Evolutionary conservation across 1,139 yeast species (phyloP).

Genomic region (Candida sp.): DNA sequence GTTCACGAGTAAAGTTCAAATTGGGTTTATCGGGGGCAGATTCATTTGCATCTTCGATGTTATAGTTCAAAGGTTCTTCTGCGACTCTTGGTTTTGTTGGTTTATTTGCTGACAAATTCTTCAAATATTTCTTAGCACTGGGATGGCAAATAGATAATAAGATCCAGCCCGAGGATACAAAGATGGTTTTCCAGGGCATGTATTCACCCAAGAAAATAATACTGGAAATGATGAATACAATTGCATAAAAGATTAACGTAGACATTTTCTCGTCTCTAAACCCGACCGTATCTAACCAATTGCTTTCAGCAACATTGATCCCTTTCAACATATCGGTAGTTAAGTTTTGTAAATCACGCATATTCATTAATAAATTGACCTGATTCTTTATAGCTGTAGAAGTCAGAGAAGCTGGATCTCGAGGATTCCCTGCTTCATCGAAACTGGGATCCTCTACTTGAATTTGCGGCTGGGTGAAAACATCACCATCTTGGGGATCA

Average conservation of each 20-base stretch:
- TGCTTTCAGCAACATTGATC: conserved; percentile 51
- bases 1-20: conserved; percentile 36
- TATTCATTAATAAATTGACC: conserved; percentile 46
- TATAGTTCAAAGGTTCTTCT: conserved; percentile 3
- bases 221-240: conserved; percentile 28
- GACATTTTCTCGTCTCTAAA: conserved; percentile 70
- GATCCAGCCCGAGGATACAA: conserved; percentile 57
- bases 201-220: conserved; percentile 55
- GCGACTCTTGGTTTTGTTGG: conserved; percentile 1
- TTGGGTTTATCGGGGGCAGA: not conserved
- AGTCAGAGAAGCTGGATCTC: conserved; percentile 1
- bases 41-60: not conserved
- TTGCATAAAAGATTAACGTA: conserved; percentile 47
- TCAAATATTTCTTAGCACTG: conserved; percentile 33
- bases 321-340: conserved; percentile 53
- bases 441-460: conserved; percentile 2
- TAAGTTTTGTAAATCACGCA: conserved; percentile 62
- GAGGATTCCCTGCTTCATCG: conserved; percentile 1
- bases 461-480: conserved; percentile 3
- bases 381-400: conserved; percentile 19
- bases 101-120: conserved; percentile 8
- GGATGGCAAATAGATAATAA: conserved; percentile 55
- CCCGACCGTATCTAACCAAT: conserved; percentile 63
- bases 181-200: conserved; percentile 64
- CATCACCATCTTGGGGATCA: conserved; percentile 1